Evolutionary conservation across 108 stramenopile species (phyloP), one percentile per base, ranked within the genome.

Genomic region (Stephanodiscus minutulus): DNA sequence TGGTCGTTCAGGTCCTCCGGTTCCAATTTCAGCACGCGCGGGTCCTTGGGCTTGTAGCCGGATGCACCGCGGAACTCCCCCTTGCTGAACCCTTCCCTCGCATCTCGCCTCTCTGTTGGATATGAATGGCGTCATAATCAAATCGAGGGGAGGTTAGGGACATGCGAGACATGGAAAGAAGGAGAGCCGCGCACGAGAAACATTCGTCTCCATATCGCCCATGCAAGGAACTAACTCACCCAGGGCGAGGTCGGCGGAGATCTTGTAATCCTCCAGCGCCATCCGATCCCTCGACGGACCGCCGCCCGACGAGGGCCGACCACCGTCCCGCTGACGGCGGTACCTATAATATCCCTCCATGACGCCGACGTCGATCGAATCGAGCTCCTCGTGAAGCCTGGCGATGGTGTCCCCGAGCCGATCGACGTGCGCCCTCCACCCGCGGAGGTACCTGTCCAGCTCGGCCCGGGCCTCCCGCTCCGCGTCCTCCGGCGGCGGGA

Each of bases 1-100:
- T 73, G 29, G 18, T 47, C 60, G 39, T 67, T 59, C 22, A 83
- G 46, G 63, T 86, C 85, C 36, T 86, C 85, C 5, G 82, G 67
- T 43, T 85, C 83, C 10, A 74, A 66, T 39, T 65, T 73, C 36
- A 76, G 66, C 15, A 78, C 61, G 36, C 28, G 46, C 13, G 60
- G 8, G 22, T 81, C 57, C 48, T 59, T 64, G 11, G 76, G 44
- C 53, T 73, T 53, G 46, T 74, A 79, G 24, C 82, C 85, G 33
- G 41, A 44, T 12, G 77, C 62, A 7, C 76, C 83, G 17, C 62
- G 47, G 29, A 68, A 73, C 36, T 72, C 66, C 12, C 75, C 75
- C 44, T 57, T 62, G 55, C 37, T 52, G 31, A 37, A 74, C 33
- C 80, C 83, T 24, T 74, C 79, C 28, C 43, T 33, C 39, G 36